phyloP scores from a whole-genome alignment of 1,139 yeast species.

The Suhomyces yuchorum region DNA sequence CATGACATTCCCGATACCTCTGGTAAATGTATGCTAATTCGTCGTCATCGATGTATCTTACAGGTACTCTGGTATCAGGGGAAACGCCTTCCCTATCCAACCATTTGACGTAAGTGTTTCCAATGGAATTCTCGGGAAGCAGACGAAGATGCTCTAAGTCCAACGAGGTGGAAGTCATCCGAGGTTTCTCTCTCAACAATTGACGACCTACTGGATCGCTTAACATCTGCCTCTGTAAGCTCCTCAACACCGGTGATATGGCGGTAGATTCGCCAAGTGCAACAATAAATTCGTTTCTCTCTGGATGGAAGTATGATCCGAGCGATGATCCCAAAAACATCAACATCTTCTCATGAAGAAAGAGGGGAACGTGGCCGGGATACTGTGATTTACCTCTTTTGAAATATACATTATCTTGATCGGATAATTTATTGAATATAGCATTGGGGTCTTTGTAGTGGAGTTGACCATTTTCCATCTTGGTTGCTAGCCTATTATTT shows the following conservation, averaged over 20 bases:
- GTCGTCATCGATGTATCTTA: conserved; percentile 82
- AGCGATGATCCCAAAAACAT: conserved; percentile 75
- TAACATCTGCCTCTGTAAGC: conserved; percentile 73
- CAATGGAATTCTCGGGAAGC: conserved; percentile 74
- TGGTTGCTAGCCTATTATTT: conserved; percentile 55
- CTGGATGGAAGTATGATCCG: conserved; percentile 86
- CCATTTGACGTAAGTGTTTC: conserved; percentile 79
- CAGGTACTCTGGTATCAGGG: conserved; percentile 91
- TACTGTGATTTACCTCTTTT: conserved; percentile 53
- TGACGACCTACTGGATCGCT: conserved; percentile 73
- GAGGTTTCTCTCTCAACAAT: conserved; percentile 75
- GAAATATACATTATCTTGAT: conserved; percentile 33
- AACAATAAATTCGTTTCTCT: conserved; percentile 78
- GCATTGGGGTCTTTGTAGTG: conserved; percentile 45
- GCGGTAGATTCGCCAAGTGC: conserved; percentile 95
- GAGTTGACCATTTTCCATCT: conserved; percentile 58
- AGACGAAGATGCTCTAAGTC: conserved; percentile 60
- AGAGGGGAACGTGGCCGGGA: conserved; percentile 81
- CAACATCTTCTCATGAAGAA: conserved; percentile 59
- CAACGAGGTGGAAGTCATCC: conserved; percentile 74
- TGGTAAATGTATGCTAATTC: conserved; percentile 90
- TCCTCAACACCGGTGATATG: conserved; percentile 61
- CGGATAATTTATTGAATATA: conserved; percentile 30
- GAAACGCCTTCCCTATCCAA: conserved; percentile 84
- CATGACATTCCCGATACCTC: conserved; percentile 95